A percentile compares a stretch with the other conserved stretches of the same genome.
These are phyloP conservation scores for Penicillium subrubescens DNA, from an alignment of 495 filamentous ascomycete genomes.

Conservation along the genomic window DNA sequence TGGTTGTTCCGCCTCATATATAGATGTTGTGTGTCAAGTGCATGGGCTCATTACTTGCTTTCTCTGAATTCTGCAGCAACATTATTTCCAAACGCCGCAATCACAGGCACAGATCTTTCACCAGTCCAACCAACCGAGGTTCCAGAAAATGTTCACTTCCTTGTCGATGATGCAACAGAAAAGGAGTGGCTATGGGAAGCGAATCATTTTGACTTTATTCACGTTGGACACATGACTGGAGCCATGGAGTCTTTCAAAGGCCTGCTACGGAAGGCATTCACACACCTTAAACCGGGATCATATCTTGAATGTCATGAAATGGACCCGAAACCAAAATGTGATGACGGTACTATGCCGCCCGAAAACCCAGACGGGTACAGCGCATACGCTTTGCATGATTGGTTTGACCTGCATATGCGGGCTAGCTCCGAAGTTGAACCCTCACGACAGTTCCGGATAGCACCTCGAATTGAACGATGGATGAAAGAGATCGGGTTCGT, in stretches of 20 bases:
- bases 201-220: slow-evolving; percentile 51
- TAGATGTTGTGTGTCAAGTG: slow-evolving; percentile 25
- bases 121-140: slow-evolving; percentile 63
- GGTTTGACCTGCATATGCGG: slow-evolving; percentile 51
- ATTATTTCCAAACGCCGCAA: slow-evolving; percentile 55
- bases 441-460: slow-evolving; percentile 52
- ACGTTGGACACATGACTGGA: slow-evolving; percentile 47
- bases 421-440: slow-evolving; percentile 52
- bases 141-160: slow-evolving; percentile 60
- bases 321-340: slow-evolving; percentile 56
- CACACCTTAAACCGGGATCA: slow-evolving; percentile 63
- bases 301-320: slow-evolving; percentile 68
- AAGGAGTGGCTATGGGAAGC: slow-evolving; percentile 52
- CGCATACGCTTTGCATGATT: slow-evolving; percentile 50
- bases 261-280: slow-evolving; percentile 43
- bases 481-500: slow-evolving; percentile 64
- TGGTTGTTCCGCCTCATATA: slow-evolving; percentile 15
- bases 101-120: slow-evolving; percentile 65
- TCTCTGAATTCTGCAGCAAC: slow-evolving; percentile 32
- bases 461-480: slow-evolving; percentile 54
- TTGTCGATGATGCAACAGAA: slow-evolving; percentile 57
- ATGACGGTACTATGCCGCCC: slow-evolving; percentile 61
- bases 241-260: slow-evolving; percentile 43
- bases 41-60: slow-evolving; percentile 4
- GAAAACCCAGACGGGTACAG: slow-evolving; percentile 45